phyloP scores from a whole-genome alignment of 768 basidiomycete species.

The Suillus discolor region DNA sequence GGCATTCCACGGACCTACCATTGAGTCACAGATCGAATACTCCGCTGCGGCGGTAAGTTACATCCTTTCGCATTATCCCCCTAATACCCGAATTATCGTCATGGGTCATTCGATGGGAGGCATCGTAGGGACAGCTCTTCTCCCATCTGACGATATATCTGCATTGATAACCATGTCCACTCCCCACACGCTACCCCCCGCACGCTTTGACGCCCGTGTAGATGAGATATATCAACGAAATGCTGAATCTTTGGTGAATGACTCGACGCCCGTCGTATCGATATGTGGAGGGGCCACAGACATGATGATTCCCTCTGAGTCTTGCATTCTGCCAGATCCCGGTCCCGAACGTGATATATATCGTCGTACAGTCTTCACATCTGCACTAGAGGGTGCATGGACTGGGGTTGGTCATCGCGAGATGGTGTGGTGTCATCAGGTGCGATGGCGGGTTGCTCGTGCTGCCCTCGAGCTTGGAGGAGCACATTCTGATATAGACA shows the following conservation, averaged over 20 bases:
- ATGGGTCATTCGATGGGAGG: constrained; percentile 99
- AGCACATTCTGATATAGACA: constrained; percentile 26
- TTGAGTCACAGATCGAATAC: constrained; percentile 81
- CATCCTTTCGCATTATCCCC: constrained; percentile 77
- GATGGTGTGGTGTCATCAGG: constrained; percentile 99
- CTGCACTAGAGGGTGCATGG: constrained; percentile 89
- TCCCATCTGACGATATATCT: constrained; percentile 67
- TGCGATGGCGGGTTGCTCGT: constrained; percentile 86
- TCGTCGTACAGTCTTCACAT: constrained; percentile 76
- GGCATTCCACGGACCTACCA: constrained; percentile 89
- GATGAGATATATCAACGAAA: constrained; percentile 68
- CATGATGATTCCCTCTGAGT: constrained; percentile 89
- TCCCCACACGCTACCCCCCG: constrained; percentile 86
- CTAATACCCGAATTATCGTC: constrained; percentile 65
- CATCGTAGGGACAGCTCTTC: constrained; percentile 79
- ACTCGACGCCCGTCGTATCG: constrained; percentile 73
- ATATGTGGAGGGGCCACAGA: constrained; percentile 93
- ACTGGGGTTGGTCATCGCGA: constrained; percentile 94
- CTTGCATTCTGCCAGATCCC: constrained; percentile 61
- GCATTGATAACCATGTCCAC: constrained; percentile 96
- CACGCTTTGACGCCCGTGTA: constrained; percentile 80
- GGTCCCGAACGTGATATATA: constrained; percentile 32
- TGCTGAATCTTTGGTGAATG: constrained; percentile 38
- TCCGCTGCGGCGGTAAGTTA: constrained; percentile 69
- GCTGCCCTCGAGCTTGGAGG: constrained; percentile 69